Evolutionary conservation across 2,329 filamentous ascomycete species (phyloP), one percentile per base, ranked within the genome.

Genomic region (Sporothrix brasiliensis): DNA sequence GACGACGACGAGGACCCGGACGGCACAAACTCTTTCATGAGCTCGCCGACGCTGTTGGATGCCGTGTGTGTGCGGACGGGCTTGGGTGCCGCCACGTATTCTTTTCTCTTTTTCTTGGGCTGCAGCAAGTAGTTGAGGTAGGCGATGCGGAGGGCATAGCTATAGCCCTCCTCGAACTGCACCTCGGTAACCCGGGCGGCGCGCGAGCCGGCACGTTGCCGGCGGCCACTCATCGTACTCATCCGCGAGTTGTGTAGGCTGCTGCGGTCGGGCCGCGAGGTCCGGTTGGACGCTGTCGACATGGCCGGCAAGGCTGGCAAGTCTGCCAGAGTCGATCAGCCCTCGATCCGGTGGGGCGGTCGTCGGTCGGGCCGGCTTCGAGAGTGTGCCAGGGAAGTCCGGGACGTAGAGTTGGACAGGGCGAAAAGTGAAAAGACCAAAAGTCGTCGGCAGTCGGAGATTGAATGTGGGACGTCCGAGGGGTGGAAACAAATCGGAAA

Each of bases 121-220:
- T 97, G 93, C 68, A 99, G 87, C 58, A 98, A 89, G 80, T 99
- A 96, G 80, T 94, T 87, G 71, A 99, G 91, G 80, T 93, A 97
- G 75, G 94, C 94, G 75, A 92, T 90, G 73, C 95, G 91, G 69
- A 99, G 88, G 76, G 94, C 93, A 81, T 93, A 97, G 73, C 89
- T 91, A 82, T 96, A 97, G 78, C 93, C 94, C 81, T 97, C 93
- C 76, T 96, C 91, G 79, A 88, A 84, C 75, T 84, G 85, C 74
- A 89, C 83, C 69, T 82, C 79, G 66, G 49, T 24, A 1, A 67
- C 44, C 67, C 82, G 78, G 65, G 81, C 78, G 61, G 81, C 79
- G 73, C 79, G 81, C 63, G 87, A 88, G 47, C 78, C 76, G 11
- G 82, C 78, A 73, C 85, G 81, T 61, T 78, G 74, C 70, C 80